Percentiles rank a stretch among this genome's conserved stretches.
These are phyloP conservation scores for Anthracocystis setariae DNA, from an alignment of 1,284 basidiomycete species.

Conservation along the genomic window DNA sequence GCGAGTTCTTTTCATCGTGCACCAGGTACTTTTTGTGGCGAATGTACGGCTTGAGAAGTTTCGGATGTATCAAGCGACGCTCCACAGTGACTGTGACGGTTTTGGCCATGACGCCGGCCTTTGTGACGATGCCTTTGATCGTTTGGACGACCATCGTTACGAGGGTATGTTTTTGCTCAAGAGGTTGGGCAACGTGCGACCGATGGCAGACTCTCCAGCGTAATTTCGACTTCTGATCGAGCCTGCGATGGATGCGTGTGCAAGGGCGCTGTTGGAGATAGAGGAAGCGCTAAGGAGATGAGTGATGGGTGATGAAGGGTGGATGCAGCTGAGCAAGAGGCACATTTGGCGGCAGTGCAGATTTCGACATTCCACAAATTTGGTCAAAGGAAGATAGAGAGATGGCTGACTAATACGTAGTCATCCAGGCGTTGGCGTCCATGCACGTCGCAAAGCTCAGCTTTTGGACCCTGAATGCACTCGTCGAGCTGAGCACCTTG, in stretches of 20 bases:
- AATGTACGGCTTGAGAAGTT: conserved; percentile 59
- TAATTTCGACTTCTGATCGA: too few relatives aligned
- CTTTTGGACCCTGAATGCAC: conserved; percentile 17
- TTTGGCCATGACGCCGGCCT: conserved; percentile 64
- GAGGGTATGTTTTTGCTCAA: neutral
- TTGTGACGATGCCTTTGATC: conserved; percentile 58
- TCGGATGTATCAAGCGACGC: conserved; percentile 56
- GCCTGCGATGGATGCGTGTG: too few relatives aligned
- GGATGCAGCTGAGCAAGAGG: too few relatives aligned
- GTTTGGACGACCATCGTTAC: conserved; percentile 37
- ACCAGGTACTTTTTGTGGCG: conserved; percentile 65
- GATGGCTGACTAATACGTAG: neutral
- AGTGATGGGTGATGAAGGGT: too few relatives aligned
- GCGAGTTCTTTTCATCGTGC: conserved; percentile 55
- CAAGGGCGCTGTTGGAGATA: neutral
- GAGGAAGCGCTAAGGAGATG: neutral
- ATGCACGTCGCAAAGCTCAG: conserved; percentile 1
- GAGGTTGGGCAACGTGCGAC: neutral
- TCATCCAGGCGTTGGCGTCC: neutral
- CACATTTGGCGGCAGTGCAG: too few relatives aligned
- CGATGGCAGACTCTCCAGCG: too few relatives aligned
- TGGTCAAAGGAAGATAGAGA: neutral
- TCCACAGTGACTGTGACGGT: conserved; percentile 64
- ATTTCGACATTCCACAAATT: neutral
- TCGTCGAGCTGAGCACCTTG: too few relatives aligned